Percentiles rank a stretch among this genome's conserved stretches.
phyloP scores from a whole-genome alignment of 2,329 filamentous ascomycete genomes.

The Dactylellina sp. region DNA sequence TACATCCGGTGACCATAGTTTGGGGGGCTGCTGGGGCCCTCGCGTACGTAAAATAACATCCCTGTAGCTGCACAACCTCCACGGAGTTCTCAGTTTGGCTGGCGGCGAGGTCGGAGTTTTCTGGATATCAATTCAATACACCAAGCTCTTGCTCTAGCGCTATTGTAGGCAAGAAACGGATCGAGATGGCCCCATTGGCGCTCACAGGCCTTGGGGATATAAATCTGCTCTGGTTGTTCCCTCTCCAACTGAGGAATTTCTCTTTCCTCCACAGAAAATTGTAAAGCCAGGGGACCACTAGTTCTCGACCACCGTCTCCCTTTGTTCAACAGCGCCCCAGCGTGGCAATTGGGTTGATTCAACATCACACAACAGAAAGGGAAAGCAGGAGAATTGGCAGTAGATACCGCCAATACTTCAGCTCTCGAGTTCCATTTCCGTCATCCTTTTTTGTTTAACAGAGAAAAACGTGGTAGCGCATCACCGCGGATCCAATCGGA shows the following conservation, averaged over 20 bases:
- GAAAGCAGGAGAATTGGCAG: neutral
- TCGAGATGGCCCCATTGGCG: conserved; percentile 54
- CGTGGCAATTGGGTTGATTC: conserved; percentile 52
- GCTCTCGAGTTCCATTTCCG: conserved; percentile 2
- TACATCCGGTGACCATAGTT: conserved; percentile 43
- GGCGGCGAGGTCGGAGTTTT: conserved; percentile 56
- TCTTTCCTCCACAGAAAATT: neutral
- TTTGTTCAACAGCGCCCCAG: conserved; percentile 41
- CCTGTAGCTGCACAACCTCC: conserved; percentile 43
- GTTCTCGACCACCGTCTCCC: conserved; percentile 18
- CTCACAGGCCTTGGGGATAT: conserved; percentile 24
- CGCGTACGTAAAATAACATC: conserved; percentile 53
- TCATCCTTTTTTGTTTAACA: neutral
- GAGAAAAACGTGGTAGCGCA: conserved; percentile 16
- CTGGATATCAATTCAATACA: conserved; percentile 15
- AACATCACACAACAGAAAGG: conserved; percentile 43
- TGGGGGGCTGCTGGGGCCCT: conserved; percentile 22
- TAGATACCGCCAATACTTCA: neutral
- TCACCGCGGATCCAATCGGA: conserved; percentile 16
- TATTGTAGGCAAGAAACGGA: conserved; percentile 30
- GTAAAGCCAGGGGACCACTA: neutral
- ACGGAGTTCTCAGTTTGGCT: conserved; percentile 38
- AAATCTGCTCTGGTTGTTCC: conserved; percentile 25
- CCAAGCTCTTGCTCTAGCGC: conserved; percentile 16
- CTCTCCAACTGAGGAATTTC: conserved; percentile 14